Base-by-base conservation (phyloP, 2,329 filamentous ascomycete species). In the Cordyceps cateniannulata region DNA sequence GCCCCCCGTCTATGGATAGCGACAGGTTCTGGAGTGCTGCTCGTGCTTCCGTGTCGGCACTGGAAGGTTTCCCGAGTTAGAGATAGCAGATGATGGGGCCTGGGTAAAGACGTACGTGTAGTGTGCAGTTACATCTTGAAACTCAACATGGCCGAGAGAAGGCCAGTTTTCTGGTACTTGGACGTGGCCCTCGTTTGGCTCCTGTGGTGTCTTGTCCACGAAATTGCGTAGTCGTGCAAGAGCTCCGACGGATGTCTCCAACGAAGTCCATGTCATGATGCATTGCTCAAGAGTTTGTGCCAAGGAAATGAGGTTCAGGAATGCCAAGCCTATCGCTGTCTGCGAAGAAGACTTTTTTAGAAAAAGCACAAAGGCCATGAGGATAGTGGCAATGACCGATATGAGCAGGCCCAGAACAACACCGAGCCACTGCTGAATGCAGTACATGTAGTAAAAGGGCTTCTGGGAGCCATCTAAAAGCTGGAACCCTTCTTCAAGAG, bases 391-490 rank as follows among this genome's bases (percentile, higher is more conserved):
- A 5, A 56, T 22, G 3, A 20, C 40, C 5, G 53, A 16, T 16
- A 35, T 29, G 18, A 56, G 10, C 2, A 60, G 50, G 9, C 50
- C 57, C 10, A 59, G 47, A 9, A 52, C 57, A 2, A 59, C 24
- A 5, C 50, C 40, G 0, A 82, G 68, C 82, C 82, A 85, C 42
- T 79, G 74, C 65, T 85, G 82, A 10, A 83, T 75, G 35, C 76
- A 76, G 59, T 74, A 79, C 8, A 84, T 70, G 1, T 83, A 72
- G 65, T 85, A 85, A 56, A 78, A 81, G 1, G 82, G 80, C 29
- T 74, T 70, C 63, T 85, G 82, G 0, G 81, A 81, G 8, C 69
- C 69, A 60, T 84, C 78, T 3, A 59, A 20, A 9, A 59, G 49
- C 22, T 16, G 22, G 2, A 85, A 68, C 0, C 81, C 70, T 3